Base-by-base conservation (phyloP, 2,329 filamentous ascomycete species). In the Leptosphaerulina australis region DNA sequence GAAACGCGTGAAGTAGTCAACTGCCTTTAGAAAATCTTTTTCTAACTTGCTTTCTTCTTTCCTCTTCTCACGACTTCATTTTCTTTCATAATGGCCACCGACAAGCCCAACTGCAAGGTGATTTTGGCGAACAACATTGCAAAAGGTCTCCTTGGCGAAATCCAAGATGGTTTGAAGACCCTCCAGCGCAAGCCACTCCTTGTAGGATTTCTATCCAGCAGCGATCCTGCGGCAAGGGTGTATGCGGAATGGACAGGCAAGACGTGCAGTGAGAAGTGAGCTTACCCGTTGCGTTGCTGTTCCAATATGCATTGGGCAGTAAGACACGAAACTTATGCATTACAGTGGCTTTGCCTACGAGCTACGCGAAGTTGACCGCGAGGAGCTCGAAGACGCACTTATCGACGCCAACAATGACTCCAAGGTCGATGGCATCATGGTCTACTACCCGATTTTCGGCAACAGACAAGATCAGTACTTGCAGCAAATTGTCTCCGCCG, bases 391-490 rank as follows among this genome's bases (percentile, higher is more conserved):
- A 79, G 90, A 96, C 64, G 86, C 87, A 59, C 88, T 99, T 68
- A 83, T 93, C 61, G 81, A 83, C 60, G 93, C 93, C 69, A 99
- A 99, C 74, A 78, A 83, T 24, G 90, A 97, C 73, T 71, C 81
- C 48, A 69, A 76, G 12, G 84, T 97, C 56, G 90, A 96, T 74
- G 93, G 83, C 54, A 96, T 97, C 69, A 95, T 99, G 60, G 90
- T 99, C 70, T 99, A 99, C 82, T 99, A 97, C 74, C 94, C 94
- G 47, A 95, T 99, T 76, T 97, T 97, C 75, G 88, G 91, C 77
- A 88, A 87, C 43, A 83, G 85, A 21, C 91, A 96, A 74, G 94
- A 99, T 75, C 88, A 90, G 73, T 97, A 97, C 74, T 85, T 99
- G 60, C 93, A 97, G 77, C 92, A 97, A 77, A 90, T 95, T 3